A percentile compares a stretch with the other conserved stretches of the same genome.
phyloP scores from a whole-genome alignment of 1,139 yeast genomes.

The Suhomyces terraborum region DNA sequence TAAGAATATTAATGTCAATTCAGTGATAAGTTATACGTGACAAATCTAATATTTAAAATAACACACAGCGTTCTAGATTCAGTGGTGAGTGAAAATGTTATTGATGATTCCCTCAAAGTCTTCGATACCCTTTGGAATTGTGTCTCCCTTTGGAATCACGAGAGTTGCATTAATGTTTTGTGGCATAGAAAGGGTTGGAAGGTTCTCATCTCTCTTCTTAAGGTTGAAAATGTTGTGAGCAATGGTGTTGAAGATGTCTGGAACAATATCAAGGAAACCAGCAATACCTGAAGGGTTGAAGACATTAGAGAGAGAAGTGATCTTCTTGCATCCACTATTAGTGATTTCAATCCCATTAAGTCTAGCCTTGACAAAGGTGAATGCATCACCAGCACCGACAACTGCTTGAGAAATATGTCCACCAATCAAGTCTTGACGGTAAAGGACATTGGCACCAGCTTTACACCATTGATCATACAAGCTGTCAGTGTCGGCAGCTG shows the following conservation, averaged over 20 bases:
- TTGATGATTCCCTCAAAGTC: background rate
- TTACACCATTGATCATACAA: conserved; percentile 21
- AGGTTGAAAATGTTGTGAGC: background rate
- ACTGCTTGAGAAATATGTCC: conserved; percentile 21
- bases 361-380: conserved; percentile 18
- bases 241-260: background rate
- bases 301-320: conserved; percentile 1
- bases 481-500: conserved; percentile 16
- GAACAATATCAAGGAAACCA: conserved; percentile 2
- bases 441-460: conserved; percentile 20
- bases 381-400: conserved; percentile 21
- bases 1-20: no score
- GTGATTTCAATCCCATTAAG: background rate
- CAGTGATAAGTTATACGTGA: no score
- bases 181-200: background rate
- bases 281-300: background rate
- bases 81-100: background rate
- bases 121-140: background rate
- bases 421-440: conserved; percentile 19
- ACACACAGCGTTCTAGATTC: no score
- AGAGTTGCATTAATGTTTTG: background rate
- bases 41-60: no score
- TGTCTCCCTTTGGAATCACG: background rate
- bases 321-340: conserved; percentile 6
- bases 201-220: background rate